Conservation (phyloP, 2,329 filamentous ascomycete genomes). For the Penicillium sp. region DNA sequence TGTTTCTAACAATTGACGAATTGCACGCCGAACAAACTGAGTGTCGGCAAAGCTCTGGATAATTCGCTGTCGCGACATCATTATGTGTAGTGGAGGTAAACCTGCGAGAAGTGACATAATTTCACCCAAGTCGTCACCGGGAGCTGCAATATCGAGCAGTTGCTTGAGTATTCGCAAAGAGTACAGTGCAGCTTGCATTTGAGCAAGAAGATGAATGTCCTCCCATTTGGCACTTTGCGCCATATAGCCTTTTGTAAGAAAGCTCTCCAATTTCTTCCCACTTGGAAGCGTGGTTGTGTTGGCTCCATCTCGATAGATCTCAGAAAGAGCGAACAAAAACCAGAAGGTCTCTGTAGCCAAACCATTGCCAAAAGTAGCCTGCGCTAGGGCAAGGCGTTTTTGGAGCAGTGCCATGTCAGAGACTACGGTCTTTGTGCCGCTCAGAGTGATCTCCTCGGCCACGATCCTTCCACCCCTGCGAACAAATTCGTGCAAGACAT, state of each 20-base stretch:
- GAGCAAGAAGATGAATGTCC: constrained; percentile 60
- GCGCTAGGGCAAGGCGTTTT: constrained; percentile 24
- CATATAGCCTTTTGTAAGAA: constrained; percentile 32
- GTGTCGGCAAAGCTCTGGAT: constrained; percentile 8
- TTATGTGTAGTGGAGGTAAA: constrained; percentile 33
- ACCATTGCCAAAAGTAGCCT: constrained; percentile 11
- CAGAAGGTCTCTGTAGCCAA: constrained; percentile 27
- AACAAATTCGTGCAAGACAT: constrained; percentile 34
- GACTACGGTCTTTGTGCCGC: constrained; percentile 18
- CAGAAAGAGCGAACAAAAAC: constrained; percentile 36
- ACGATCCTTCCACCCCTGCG: constrained; percentile 39
- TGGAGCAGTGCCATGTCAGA: constrained; percentile 22
- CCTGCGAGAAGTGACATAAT: constrained; percentile 23
- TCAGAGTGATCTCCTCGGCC: constrained; percentile 28
- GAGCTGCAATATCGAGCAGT: constrained; percentile 42
- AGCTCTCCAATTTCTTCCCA: constrained; percentile 24
- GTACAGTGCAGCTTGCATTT: constrained; percentile 61
- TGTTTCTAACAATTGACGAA: constrained; percentile 12
- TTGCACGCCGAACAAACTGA: constrained; percentile 8
- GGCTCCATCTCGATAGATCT: constrained; percentile 26
- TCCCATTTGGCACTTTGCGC: constrained; percentile 53
- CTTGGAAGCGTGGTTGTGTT: constrained; percentile 16
- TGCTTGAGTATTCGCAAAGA: constrained; percentile 62
- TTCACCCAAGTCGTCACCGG: constrained; percentile 9
- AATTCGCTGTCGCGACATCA: constrained; percentile 28